Conservation (phyloP, 1,284 basidiomycete genomes). For the Melampsora medusae region DNA sequence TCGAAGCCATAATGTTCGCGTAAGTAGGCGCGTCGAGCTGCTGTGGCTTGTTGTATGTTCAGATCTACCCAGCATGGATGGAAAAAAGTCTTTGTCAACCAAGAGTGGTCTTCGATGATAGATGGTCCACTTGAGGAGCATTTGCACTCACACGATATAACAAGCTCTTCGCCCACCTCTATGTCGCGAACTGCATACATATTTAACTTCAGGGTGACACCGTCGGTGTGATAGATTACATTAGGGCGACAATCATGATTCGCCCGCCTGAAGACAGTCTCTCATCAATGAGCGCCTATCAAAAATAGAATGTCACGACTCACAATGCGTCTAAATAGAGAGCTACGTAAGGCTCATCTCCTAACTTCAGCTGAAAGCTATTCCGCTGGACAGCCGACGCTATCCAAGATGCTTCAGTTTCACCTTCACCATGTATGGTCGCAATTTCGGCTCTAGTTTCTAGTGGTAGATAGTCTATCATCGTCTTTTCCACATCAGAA, state of each 20-base stretch:
- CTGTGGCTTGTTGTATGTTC: background rate
- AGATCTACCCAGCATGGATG: background rate
- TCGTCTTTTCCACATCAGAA: background rate
- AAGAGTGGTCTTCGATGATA: too few species aligned
- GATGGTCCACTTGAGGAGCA: too few species aligned
- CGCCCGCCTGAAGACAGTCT: background rate
- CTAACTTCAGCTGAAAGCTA: background rate
- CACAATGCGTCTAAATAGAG: background rate
- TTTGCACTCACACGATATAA: background rate
- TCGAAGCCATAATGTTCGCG: background rate
- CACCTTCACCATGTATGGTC: background rate
- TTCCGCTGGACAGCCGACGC: background rate
- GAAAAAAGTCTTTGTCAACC: too few species aligned
- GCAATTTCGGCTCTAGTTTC: background rate
- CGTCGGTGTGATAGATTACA: background rate
- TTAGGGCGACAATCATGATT: conserved; percentile 6
- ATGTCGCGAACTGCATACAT: conserved; percentile 9
- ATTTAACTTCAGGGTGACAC: background rate
- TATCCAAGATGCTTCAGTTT: background rate
- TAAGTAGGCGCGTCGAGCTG: background rate
- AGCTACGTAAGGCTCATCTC: background rate
- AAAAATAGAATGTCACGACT: background rate
- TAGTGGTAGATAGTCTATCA: background rate
- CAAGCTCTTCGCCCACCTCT: background rate
- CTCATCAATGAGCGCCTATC: background rate